Evolutionary conservation across 1,139 yeast species (phyloP), one percentile per base, ranked within the genome.

Genomic region (Hansenula lynferdii): DNA sequence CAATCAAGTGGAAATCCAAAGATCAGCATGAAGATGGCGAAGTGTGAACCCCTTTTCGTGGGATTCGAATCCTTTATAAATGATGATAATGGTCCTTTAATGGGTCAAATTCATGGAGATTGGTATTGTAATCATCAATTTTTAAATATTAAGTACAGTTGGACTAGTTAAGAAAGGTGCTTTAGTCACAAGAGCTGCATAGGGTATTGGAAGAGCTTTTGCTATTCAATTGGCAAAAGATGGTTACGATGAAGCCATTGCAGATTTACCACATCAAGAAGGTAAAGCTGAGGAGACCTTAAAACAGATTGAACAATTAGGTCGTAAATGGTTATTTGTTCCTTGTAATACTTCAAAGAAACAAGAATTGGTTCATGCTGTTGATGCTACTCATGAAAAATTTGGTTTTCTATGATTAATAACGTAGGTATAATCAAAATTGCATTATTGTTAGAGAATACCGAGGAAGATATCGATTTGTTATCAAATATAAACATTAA

Each of bases 151-250:
- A 3, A 26, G 8, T 11, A 15, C 18, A 28, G 11, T 10, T 17
- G 9, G 9, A 8, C 12, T 8, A 10, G 6, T n/a, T 12, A 17
- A 8, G 12, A 51, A 42, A 44, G 50, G 59, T 14, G 64, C 61
- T 31, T 50, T 61, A 34, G 55, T 62, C 22, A 58, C 65, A 10
- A 66, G 66, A 27, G 58, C 57, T 18, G 50, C 60, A 14, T 40
- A 37, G 28, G 62, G 61, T 10, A 56, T 54, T 42, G 50, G 51
- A 9, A 35, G 29, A 23, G 38, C 40, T 23, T 50, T 56, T 36
- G 61, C 59, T 10, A 39, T 45, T 9, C 40, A 38, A 34, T 34
- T 38, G 10, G 50, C 42, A 19, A 39, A 31, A 37, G 45, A 46
- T 23, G 51, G 52, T 5, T 53, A 49, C 34, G 43, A 54, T 21